These are phyloP conservation scores for Aspergillus sp. DNA, from an alignment of 2,329 filamentous ascomycete species.

Conservation along the genomic window DNA sequence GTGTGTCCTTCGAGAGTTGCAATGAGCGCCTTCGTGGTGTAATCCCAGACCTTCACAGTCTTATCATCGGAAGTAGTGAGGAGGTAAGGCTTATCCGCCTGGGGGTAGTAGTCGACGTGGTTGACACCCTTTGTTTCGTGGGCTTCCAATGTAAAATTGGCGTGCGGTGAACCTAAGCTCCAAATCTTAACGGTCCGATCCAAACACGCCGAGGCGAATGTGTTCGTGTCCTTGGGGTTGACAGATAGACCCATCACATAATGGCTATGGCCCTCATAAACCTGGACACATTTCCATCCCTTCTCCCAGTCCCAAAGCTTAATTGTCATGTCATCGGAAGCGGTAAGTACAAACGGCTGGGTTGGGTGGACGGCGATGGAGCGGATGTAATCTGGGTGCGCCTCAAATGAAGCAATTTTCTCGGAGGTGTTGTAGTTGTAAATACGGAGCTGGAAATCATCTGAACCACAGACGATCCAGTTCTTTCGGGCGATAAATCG, in stretches of 20 bases:
- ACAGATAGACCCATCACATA: slow-evolving; percentile 97
- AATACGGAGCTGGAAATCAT: slow-evolving; percentile 85
- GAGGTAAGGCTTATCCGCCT: slow-evolving; percentile 75
- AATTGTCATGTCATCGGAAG: slow-evolving; percentile 97
- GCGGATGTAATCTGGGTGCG: slow-evolving; percentile 97
- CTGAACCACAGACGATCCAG: slow-evolving; percentile 94
- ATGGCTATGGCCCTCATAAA: slow-evolving; percentile 94
- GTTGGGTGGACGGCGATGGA: slow-evolving; percentile 94
- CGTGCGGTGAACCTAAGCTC: slow-evolving; percentile 88
- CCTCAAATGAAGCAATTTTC: slow-evolving; percentile 96
- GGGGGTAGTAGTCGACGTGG: slow-evolving; percentile 84
- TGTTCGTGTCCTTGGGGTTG: slow-evolving; percentile 96
- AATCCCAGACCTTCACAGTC: slow-evolving; percentile 98
- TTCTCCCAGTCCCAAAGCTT: slow-evolving; percentile 99
- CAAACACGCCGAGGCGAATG: slow-evolving; percentile 87
- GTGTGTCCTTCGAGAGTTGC: slow-evolving; percentile 96
- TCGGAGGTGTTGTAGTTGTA: slow-evolving; percentile 99
- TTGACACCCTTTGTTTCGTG: slow-evolving; percentile 98
- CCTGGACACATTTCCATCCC: slow-evolving; percentile 94
- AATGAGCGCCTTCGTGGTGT: slow-evolving; percentile 96
- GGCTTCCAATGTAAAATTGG: slow-evolving; percentile 95
- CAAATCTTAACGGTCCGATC: slow-evolving; percentile 98
- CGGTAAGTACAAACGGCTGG: slow-evolving; percentile 92
- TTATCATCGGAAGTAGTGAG: slow-evolving; percentile 95
- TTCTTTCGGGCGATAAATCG: slow-evolving; percentile 98